Evolutionary conservation across 441 rosid genomes (phyloP), one percentile per base, ranked within the genome.

Genomic region (Sinapis alba): DNA sequence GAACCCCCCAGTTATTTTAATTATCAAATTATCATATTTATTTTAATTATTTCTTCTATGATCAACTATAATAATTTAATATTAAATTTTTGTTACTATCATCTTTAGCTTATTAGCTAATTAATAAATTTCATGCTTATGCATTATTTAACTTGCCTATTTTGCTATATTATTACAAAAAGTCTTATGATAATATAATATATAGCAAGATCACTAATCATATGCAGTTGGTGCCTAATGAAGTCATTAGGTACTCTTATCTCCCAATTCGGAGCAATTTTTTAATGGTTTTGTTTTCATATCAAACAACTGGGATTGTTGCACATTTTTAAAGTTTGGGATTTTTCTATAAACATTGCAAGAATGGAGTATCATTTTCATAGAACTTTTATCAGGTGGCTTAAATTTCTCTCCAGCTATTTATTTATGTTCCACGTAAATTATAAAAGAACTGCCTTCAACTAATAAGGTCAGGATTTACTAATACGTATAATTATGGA

Each of bases 381-480:
- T 38, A 26, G 58, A 38, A 26, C 5, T 19, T 16, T 61, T 15
- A 24, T 5, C 73, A 60, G 68, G 50, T 69, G 43, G 24, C 74
- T 54, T 76, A 43, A 76, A 41, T 20, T 56, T 63, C 64, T n/a
- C 13, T 63, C 75, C 61, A 15, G 41, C 65, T 70, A 69, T 75
- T 69, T 61, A 62, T 61, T 54, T 27, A 62, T 62, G 61, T 69
- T 69, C 65, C 21, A 30, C 59, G 71, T 69, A 54, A 54, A 54
- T 56, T 43, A 54, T 26, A 41, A 76, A 69, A 24, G 38, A 43
- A 70, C 54, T 32, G 66, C 6, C 51, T 70, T 41, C 54, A 70
- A 57, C 36, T 59, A 77, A 65, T 65, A 65, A 71, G 76, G 76
- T 65, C 76, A 71, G 65, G 62, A 47, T 77, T 77, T 62, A 65